A percentile compares a stretch with the other conserved stretches of the same genome.
Evolutionary conservation across 2,329 filamentous ascomycete species (phyloP).

Genomic region (Neofusicoccum cordaticola): DNA sequence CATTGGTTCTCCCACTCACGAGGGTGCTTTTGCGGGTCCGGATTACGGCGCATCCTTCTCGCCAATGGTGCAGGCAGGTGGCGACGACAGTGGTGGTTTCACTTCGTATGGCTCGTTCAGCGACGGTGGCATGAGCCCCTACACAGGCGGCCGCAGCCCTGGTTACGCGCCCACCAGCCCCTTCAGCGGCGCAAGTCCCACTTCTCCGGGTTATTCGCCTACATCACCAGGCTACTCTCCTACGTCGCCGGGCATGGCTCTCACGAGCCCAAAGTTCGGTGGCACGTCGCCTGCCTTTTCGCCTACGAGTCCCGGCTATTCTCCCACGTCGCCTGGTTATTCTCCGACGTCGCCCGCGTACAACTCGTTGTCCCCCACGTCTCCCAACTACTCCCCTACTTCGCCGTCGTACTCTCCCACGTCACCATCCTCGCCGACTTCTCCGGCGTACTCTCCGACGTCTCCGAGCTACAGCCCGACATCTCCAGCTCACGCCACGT

Average conservation of each 20-base stretch:
- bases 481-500: constrained; percentile 53
- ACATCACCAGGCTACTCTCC: constrained; percentile 62
- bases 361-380: constrained; percentile 42
- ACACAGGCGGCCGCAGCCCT: constrained; percentile 63
- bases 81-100: constrained; percentile 55
- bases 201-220: constrained; percentile 38
- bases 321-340: constrained; percentile 65
- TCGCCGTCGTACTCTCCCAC: constrained; percentile 73
- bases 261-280: constrained; percentile 53
- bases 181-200: constrained; percentile 57
- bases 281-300: constrained; percentile 22
- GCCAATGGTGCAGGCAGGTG: constrained; percentile 69
- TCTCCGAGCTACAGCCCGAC: constrained; percentile 61
- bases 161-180: constrained; percentile 69
- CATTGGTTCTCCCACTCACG: constrained; percentile 61
- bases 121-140: constrained; percentile 64
- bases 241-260: constrained; percentile 50
- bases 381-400: constrained; percentile 61
- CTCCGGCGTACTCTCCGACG: constrained; percentile 53
- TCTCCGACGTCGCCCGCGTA: constrained; percentile 56
- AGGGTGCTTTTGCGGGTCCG: constrained; percentile 58
- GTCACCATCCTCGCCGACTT: constrained; percentile 56
- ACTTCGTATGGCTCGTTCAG: constrained; percentile 69
- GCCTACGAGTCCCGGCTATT: constrained; percentile 62
- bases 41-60: constrained; percentile 66